Evolutionary conservation across 768 basidiomycete species (phyloP).

Genomic region (Leccinum fibrillosum): DNA sequence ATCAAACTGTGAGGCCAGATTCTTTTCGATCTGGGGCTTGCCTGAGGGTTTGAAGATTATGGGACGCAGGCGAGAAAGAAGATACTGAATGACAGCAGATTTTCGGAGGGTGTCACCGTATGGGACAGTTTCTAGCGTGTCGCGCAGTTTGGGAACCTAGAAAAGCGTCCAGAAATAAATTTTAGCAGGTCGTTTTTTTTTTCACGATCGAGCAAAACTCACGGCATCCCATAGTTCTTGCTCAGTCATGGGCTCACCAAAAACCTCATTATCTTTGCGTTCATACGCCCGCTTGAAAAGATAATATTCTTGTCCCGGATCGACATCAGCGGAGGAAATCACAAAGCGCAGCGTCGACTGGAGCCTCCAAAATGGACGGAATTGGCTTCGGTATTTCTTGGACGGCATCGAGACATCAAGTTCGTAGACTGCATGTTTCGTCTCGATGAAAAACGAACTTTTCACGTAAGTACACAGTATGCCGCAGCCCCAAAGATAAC

Average conservation of each 20-base stretch:
- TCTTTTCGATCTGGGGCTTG: background rate
- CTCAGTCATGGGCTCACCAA: conserved; percentile 17
- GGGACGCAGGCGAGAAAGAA: conserved; percentile 12
- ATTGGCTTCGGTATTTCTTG: conserved; percentile 38
- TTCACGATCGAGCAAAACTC: background rate
- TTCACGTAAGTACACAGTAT: background rate
- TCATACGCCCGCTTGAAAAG: conserved; percentile 37
- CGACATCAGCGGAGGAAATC: conserved; percentile 25
- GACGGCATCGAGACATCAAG: conserved; percentile 42
- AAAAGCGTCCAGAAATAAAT: background rate
- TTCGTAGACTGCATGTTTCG: conserved; percentile 60
- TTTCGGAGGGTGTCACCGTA: conserved; percentile 18
- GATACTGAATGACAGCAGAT: conserved; percentile 19
- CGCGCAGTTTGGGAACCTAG: conserved; percentile 21
- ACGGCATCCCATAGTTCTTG: conserved; percentile 29
- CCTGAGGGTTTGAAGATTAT: conserved; percentile 12
- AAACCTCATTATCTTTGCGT: conserved; percentile 8
- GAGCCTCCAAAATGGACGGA: conserved; percentile 47
- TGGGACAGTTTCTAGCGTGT: conserved; percentile 21
- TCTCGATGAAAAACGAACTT: conserved; percentile 68
- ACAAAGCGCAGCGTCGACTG: conserved; percentile 52
- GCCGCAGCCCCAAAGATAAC: conserved; percentile 23
- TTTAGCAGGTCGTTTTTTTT: background rate
- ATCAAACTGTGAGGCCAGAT: background rate
- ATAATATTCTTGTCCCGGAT: conserved; percentile 29